Conservation (phyloP, 805 yeast species). For the Saturnispora sekii region DNA sequence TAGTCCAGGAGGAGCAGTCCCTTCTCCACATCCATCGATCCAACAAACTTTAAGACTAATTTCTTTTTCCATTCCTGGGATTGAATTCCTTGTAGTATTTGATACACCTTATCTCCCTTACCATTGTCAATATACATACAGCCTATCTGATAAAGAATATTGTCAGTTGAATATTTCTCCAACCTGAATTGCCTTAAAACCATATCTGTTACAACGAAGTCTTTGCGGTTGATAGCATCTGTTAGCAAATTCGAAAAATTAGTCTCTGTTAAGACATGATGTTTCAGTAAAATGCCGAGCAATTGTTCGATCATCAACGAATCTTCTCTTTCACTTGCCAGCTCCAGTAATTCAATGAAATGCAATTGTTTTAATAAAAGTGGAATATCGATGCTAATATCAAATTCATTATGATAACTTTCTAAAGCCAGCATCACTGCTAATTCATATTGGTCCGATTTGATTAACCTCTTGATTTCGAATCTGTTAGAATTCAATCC, state of each 20-base stretch:
- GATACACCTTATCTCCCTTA: conserved; percentile 8
- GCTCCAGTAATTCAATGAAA: conserved; percentile 12
- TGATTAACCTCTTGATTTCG: conserved; percentile 15
- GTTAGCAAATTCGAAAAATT: conserved; percentile 13
- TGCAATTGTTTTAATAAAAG: conserved; percentile 6
- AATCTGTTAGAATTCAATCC: conserved; percentile 10
- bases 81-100: conserved; percentile 5
- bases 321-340: conserved; percentile 18
- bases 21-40: conserved; percentile 7
- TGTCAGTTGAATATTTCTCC: conserved; percentile 6
- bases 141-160: background rate
- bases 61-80: conserved; percentile 1
- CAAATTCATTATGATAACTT: conserved; percentile 3
- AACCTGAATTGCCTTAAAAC: background rate
- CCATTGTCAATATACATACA: conserved; percentile 8
- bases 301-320: conserved; percentile 12
- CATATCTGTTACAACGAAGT: background rate
- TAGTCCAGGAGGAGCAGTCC: conserved; percentile 2
- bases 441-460: conserved; percentile 17
- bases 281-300: conserved; percentile 5
- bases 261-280: background rate
- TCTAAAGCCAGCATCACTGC: conserved; percentile 13
- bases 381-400: background rate
- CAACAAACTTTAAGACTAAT: conserved; percentile 9
- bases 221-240: conserved; percentile 8